phyloP scores from a whole-genome alignment of 2,329 filamentous ascomycete species.

The Furcasterigmium sp. region DNA sequence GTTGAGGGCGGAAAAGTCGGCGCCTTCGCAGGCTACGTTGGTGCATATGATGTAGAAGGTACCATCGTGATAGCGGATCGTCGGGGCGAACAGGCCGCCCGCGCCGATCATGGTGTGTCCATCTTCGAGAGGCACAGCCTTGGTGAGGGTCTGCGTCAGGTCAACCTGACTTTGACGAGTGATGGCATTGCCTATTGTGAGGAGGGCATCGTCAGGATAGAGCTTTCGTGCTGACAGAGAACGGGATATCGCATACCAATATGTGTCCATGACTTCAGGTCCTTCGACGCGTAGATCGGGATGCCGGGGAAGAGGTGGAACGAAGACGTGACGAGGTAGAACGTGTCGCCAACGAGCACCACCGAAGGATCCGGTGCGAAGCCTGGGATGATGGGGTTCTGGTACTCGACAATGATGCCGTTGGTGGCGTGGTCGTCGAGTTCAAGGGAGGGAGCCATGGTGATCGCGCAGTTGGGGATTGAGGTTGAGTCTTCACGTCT shows the following conservation, averaged over 20 bases:
- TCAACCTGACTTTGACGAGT: constrained; percentile 5
- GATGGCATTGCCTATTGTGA: constrained; percentile 8
- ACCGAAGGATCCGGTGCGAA: constrained; percentile 25
- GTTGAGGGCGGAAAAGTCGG: constrained; percentile 5
- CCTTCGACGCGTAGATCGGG: constrained; percentile 29
- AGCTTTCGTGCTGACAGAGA: too few relatives aligned
- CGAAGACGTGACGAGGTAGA: constrained; percentile 44
- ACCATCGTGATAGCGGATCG: constrained; percentile 15
- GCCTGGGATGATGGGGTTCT: constrained; percentile 23
- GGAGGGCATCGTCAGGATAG: too few relatives aligned
- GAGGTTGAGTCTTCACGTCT: too few relatives aligned
- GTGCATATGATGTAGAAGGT: constrained; percentile 19
- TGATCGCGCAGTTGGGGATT: neutral
- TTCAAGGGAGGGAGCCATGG: neutral
- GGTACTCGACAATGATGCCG: neutral
- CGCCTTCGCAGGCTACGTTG: constrained; percentile 8
- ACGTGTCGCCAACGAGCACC: constrained; percentile 19
- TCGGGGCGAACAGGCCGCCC: constrained; percentile 16
- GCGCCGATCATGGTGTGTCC: constrained; percentile 3
- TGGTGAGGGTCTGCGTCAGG: constrained; percentile 1
- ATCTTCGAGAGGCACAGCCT: constrained; percentile 5
- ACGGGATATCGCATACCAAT: constrained; percentile 17
- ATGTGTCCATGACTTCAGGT: constrained; percentile 24
- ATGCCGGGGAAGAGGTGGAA: constrained; percentile 55
- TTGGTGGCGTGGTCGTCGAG: neutral